Evolutionary conservation across 1,139 yeast genomes (phyloP).

Genomic region (Geotrichum restrictum): DNA sequence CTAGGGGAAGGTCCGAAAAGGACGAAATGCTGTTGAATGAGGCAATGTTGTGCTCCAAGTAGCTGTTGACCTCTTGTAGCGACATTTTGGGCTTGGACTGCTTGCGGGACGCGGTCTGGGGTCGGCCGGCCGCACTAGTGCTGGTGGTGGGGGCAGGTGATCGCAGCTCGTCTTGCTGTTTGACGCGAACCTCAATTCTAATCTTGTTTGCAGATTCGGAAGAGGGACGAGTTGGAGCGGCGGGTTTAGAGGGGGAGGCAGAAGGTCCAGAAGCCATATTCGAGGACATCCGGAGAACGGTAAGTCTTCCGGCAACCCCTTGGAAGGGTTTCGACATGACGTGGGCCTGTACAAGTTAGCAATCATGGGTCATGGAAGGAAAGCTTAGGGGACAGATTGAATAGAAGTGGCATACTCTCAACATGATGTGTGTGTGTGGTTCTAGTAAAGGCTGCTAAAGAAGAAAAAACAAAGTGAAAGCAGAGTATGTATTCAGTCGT

Average conservation of each 20-base stretch:
- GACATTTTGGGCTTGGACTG: constrained; percentile 2
- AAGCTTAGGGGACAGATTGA: too few relatives aligned
- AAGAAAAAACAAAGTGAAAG: too few relatives aligned
- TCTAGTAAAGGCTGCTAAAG: not conserved
- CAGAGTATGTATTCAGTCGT: too few relatives aligned
- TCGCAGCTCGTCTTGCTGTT: not conserved
- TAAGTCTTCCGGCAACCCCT: not conserved
- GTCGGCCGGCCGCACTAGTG: not conserved
- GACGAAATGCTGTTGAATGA: constrained; percentile 34
- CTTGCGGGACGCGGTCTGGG: constrained; percentile 3
- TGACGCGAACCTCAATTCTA: constrained; percentile 7
- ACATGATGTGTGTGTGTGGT: not conserved
- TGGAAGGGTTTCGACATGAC: not conserved
- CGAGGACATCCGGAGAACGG: not conserved
- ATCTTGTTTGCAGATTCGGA: not conserved
- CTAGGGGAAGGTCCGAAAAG: constrained; percentile 50
- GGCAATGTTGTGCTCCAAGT: constrained; percentile 29
- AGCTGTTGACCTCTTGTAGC: constrained; percentile 20
- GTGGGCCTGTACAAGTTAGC: too few relatives aligned
- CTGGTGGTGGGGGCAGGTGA: not conserved
- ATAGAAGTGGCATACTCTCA: not conserved
- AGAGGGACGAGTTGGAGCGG: not conserved
- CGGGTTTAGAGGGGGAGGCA: not conserved
- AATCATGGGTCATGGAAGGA: too few relatives aligned
- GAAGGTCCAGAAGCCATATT: not conserved